These are phyloP conservation scores for Trypanosoma brucei DNA, from an alignment of 208 protist genomes.

Conservation along the genomic window DNA sequence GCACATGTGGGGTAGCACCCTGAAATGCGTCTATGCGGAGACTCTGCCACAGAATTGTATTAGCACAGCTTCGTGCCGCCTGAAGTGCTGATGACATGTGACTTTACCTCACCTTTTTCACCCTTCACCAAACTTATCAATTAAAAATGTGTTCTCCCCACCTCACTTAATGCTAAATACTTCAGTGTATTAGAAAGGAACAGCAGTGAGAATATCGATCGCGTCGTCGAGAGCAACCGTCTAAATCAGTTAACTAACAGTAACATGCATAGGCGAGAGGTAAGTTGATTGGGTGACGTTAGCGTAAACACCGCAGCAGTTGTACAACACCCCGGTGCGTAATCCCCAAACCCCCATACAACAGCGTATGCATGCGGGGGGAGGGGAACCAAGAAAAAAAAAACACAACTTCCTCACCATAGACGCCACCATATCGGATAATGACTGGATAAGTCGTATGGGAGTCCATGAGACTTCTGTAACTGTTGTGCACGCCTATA, in stretches of 20 bases:
- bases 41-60: constrained; percentile 72
- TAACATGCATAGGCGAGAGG: too few relatives aligned
- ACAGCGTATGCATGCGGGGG: not conserved
- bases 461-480: constrained; percentile 47
- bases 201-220: too few relatives aligned
- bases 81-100: constrained; percentile 39
- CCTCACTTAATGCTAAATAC: too few relatives aligned
- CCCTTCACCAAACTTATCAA: not conserved
- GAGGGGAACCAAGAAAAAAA: not conserved
- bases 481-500: constrained; percentile 52
- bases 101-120: not conserved
- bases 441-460: constrained; percentile 67
- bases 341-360: not conserved
- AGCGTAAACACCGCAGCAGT: too few relatives aligned
- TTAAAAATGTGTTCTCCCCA: too few relatives aligned
- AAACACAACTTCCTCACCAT: constrained; percentile 29
- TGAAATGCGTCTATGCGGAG: constrained; percentile 57
- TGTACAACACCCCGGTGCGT: too few relatives aligned
- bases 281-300: too few relatives aligned
- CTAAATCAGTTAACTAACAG: too few relatives aligned
- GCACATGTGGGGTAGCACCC: constrained; percentile 71
- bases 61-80: constrained; percentile 53
- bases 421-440: constrained; percentile 80
- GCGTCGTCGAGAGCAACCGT: too few relatives aligned
- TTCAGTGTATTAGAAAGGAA: too few relatives aligned